Conservation (phyloP, 495 filamentous ascomycete genomes). For the Achaetomiella virescens region DNA sequence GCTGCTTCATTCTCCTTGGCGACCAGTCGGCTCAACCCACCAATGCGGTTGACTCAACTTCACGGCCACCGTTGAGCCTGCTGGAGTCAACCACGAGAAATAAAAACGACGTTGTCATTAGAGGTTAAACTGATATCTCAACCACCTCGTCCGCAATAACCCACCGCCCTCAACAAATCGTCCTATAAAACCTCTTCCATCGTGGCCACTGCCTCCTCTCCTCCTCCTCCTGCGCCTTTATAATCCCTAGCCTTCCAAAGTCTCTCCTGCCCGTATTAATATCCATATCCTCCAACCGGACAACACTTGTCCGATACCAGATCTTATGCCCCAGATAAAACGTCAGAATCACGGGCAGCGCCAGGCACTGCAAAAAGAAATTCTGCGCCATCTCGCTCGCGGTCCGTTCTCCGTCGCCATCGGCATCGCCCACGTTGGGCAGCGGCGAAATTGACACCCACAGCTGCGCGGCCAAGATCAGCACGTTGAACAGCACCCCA, state of each 20-base stretch:
- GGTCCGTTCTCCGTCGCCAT: constrained; percentile 21
- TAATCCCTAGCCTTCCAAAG: constrained; percentile 64
- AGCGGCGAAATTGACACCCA: constrained; percentile 82
- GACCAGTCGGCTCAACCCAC: no score
- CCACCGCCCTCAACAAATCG: constrained; percentile 34
- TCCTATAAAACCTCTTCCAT: constrained; percentile 75
- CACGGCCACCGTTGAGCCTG: no score
- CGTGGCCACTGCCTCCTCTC: constrained; percentile 69
- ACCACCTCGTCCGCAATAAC: no score
- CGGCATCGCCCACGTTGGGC: background rate
- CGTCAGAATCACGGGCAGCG: constrained; percentile 69
- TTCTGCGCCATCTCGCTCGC: constrained; percentile 34
- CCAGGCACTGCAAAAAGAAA: constrained; percentile 78
- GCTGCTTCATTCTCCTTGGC: no score
- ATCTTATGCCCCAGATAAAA: constrained; percentile 79
- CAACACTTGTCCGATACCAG: constrained; percentile 60
- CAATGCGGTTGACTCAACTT: no score
- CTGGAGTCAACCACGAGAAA: no score
- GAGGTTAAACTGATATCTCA: no score
- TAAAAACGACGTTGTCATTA: no score
- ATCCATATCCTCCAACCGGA: constrained; percentile 72
- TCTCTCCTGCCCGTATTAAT: constrained; percentile 82
- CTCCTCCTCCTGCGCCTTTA: constrained; percentile 74
- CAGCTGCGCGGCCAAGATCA: constrained; percentile 82
- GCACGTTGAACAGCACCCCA: constrained; percentile 68